Percentiles rank a stretch among this genome's conserved stretches.
Conservation (phyloP, 2,329 filamentous ascomycete species). For the Verticillium klebahnii region DNA sequence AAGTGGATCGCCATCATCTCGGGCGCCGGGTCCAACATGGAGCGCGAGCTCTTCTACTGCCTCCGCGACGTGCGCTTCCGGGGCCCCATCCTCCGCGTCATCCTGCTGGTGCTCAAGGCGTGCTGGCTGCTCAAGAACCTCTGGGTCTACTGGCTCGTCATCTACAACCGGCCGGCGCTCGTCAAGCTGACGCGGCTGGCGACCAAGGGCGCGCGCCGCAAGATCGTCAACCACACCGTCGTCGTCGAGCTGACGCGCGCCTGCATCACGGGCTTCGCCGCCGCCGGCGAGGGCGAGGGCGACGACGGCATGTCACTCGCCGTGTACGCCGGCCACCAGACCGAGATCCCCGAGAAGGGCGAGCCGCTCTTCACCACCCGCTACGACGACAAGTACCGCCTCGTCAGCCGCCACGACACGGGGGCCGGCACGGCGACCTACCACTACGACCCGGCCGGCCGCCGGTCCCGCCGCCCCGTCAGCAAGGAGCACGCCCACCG, state of each 20-base stretch:
- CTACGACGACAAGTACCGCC: conserved; percentile 22
- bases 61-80: conserved; percentile 20
- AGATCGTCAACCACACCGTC: conserved; percentile 21
- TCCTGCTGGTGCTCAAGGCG: conserved; percentile 24
- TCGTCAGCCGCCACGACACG: conserved; percentile 17
- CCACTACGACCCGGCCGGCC: conserved; percentile 15
- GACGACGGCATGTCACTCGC: conserved; percentile 19
- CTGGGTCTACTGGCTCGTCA: conserved; percentile 24
- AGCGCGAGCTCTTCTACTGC: conserved; percentile 29
- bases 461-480: conserved; percentile 17
- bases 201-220: conserved; percentile 22
- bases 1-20: conserved; percentile 29
- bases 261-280: conserved; percentile 25
- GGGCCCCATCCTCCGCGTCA: conserved; percentile 16
- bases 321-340: conserved; percentile 21
- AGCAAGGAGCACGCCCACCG: conserved; percentile 19
- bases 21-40: conserved; percentile 27
- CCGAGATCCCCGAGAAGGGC: conserved; percentile 14
- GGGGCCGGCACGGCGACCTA: conserved; percentile 18
- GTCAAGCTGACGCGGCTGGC: conserved; percentile 26
- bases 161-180: conserved; percentile 26
- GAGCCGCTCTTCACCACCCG: conserved; percentile 18
- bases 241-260: conserved; percentile 23
- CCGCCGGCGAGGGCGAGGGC: conserved; percentile 16
- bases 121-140: conserved; percentile 25